Evolutionary conservation across 1,284 basidiomycete genomes (phyloP), one percentile per base, ranked within the genome.

Genomic region (Malassezia sympodialis): DNA sequence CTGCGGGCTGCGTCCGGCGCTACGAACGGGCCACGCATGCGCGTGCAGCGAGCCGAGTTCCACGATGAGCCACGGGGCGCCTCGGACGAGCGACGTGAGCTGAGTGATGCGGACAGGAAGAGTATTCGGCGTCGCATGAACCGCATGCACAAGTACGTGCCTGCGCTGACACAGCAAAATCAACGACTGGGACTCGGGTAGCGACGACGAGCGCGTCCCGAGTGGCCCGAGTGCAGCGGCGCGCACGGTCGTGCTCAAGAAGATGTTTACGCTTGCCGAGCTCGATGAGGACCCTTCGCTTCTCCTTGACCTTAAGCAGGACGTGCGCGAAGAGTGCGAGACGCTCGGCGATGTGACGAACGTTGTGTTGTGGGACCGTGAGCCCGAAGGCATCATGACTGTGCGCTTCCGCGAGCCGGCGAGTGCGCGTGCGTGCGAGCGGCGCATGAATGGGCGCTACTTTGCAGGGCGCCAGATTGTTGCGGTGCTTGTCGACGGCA

Each of bases 391-490:
- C 1, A 78, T 98, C 53, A 96, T 99, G 82, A 93, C 90, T 0
- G 84, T 98, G 60, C 93, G 93, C 66, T 99, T 96, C 78, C 84
- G 84, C 56, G 89, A 93, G 61, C 80, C 86, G 5, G 68, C 88
- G 3, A 84, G 88, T 51, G 93, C 93, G 0, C 83, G 88, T 73
- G n/a, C 19, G 6, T 21, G 39, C 28, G 15, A 35, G 23, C 51
- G 90, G 84, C 96, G 87, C 84, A 96, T 96, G 90, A 83, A 96
- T 65, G 88, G 88, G 1, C 81, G 94, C 21, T 96, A 84, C 77
- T 98, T 98, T 73, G 87, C 83, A 21, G 88, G 88, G 2, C 81
- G 88, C 49, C 79, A 83, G 58, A 81, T 98, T 44, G 83, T 86
- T 66, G 93, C 93, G 0, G 82, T 81, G 5, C 77, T 93, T 4